These are phyloP conservation scores for Clathrus columnatus DNA, from an alignment of 768 basidiomycete species.

Conservation along the genomic window DNA sequence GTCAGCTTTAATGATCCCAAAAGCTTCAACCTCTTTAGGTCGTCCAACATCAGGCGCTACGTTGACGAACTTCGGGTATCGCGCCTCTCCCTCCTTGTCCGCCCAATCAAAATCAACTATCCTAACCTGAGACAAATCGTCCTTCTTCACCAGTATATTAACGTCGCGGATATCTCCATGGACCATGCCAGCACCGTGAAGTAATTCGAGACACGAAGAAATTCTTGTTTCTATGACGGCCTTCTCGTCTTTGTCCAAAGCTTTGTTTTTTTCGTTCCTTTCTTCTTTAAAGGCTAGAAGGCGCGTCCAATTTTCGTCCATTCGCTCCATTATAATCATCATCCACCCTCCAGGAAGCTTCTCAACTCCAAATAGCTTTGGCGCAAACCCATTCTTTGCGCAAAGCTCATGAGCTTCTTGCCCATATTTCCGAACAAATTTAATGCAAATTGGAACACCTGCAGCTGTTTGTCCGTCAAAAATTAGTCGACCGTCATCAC, in stretches of 20 bases:
- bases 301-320: too few species aligned
- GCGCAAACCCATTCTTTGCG: constrained; percentile 20
- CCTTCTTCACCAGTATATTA: constrained; percentile 24
- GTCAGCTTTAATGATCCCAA: constrained; percentile 14
- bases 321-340: too few species aligned
- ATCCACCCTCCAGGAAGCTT: too few species aligned
- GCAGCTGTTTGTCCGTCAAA: constrained; percentile 15
- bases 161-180: constrained; percentile 25
- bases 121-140: too few species aligned
- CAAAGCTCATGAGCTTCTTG: constrained; percentile 21
- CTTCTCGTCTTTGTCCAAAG: not conserved
- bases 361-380: constrained; percentile 20
- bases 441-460: constrained; percentile 19
- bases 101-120: constrained; percentile 28
- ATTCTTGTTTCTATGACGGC: not conserved
- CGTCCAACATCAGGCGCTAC: constrained; percentile 12
- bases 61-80: constrained; percentile 20
- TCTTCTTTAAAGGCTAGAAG: not conserved
- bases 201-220: not conserved
- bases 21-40: constrained; percentile 17
- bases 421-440: constrained; percentile 21
- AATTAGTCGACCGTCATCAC: constrained; percentile 13
- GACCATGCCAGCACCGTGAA: constrained; percentile 22
- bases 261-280: constrained; percentile 1
- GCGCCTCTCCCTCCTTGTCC: constrained; percentile 15